Percentiles rank a stretch among this genome's conserved stretches.
phyloP scores from a whole-genome alignment of 345 rosid genomes.

The Citrus inodora region DNA sequence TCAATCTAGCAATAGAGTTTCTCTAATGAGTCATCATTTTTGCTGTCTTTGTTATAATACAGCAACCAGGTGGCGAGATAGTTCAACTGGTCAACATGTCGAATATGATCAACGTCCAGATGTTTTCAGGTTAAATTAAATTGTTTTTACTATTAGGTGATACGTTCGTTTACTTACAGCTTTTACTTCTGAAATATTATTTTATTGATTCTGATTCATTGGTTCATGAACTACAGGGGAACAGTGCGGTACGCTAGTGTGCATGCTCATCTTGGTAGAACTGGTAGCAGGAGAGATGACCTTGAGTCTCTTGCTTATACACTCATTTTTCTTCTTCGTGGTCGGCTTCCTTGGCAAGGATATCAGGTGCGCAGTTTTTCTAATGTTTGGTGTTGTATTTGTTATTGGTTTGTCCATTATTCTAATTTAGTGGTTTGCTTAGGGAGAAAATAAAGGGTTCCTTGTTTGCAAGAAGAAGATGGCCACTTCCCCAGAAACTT shows the following conservation, averaged over 20 bases:
- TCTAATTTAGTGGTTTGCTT: slow-evolving; percentile 24
- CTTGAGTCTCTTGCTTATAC: slow-evolving; percentile 97
- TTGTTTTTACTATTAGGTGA: not conserved
- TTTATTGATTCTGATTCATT: slow-evolving; percentile 9
- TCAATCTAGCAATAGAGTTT: not conserved
- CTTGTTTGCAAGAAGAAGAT: slow-evolving; percentile 97
- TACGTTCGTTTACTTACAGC: not conserved
- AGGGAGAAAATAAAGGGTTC: slow-evolving; percentile 98
- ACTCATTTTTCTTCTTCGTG: slow-evolving; percentile 94
- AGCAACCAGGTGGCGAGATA: slow-evolving; percentile 93
- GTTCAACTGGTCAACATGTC: slow-evolving; percentile 74
- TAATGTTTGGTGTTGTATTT: not conserved
- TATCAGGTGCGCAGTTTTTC: slow-evolving; percentile 57
- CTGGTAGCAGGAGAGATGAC: slow-evolving; percentile 96
- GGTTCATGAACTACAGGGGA: slow-evolving; percentile 53
- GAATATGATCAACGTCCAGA: slow-evolving; percentile 99
- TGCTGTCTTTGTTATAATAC: slow-evolving; percentile 25
- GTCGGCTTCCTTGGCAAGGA: slow-evolving; percentile 98
- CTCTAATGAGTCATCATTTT: not conserved
- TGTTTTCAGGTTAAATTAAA: slow-evolving; percentile 69
- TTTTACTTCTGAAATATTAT: not conserved
- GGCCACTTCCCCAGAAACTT: slow-evolving; percentile 92
- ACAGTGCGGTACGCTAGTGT: slow-evolving; percentile 97
- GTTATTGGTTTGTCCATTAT: not conserved
- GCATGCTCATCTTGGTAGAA: slow-evolving; percentile 97